Percentiles rank a stretch among this genome's conserved stretches.
Evolutionary conservation across 2,329 filamentous ascomycete species (phyloP).

Genomic region (Cladophialophora bantiana): DNA sequence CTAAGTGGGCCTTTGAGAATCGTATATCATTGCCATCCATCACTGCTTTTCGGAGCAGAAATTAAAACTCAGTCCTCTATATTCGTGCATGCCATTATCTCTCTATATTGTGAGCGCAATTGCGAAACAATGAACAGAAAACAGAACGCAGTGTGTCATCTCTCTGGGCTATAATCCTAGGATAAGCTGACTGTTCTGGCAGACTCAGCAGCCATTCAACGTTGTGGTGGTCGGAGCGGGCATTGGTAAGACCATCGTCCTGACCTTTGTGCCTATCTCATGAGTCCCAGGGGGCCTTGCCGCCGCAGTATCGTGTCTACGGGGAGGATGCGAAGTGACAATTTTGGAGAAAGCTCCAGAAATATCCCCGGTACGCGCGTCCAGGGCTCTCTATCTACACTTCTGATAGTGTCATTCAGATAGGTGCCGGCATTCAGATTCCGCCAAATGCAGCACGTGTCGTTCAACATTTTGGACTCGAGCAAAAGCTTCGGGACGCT

Average conservation of each 20-base stretch:
- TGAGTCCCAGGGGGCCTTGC: constrained; percentile 18
- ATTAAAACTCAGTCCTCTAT: background rate
- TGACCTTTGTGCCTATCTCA: background rate
- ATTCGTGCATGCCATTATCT: background rate
- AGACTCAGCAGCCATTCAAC: constrained; percentile 15
- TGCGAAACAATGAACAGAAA: background rate
- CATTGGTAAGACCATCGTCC: constrained; percentile 8
- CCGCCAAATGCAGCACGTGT: constrained; percentile 45
- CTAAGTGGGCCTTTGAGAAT: background rate
- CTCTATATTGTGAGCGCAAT: background rate
- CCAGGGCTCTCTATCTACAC: background rate
- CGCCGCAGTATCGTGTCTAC: constrained; percentile 24
- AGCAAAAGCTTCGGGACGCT: constrained; percentile 37
- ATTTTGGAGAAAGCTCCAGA: constrained; percentile 23
- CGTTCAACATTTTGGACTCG: constrained; percentile 43
- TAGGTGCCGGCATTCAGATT: constrained; percentile 46
- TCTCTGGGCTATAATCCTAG: background rate
- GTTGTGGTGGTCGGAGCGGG: constrained; percentile 22
- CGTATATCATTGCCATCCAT: background rate
- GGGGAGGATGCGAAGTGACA: constrained; percentile 19
- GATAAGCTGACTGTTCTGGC: constrained; percentile 7
- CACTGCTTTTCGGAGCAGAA: background rate
- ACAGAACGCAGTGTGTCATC: background rate
- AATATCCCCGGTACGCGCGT: constrained; percentile 20
- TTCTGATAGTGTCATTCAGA: constrained; percentile 22